Evolutionary conservation across 225 moss, liverwort and hornwort genomes (phyloP), one percentile per base, ranked within the genome.

Genomic region (Polytrichum commune): DNA sequence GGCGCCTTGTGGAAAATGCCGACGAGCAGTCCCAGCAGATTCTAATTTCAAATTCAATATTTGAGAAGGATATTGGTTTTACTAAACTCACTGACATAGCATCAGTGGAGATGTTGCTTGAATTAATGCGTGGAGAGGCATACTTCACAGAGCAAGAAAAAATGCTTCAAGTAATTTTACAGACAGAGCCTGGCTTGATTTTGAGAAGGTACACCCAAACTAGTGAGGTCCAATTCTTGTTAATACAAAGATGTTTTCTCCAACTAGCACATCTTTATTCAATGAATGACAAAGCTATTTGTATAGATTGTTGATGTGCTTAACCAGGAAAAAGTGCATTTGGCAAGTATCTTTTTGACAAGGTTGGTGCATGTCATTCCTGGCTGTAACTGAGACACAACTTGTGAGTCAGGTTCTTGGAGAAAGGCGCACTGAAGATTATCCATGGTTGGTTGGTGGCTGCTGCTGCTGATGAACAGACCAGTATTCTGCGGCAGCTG

Each of bases 341-440:
- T 46, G 16, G 10, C 13, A 46, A 16, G 3, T 13, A 16, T 46
- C 3, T 3, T 16, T 4, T 13, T 46, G 16, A 16, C 4, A 46
- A 16, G 46, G 46, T 46, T 46, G 46, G 13, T 46, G 16, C 46
- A 46, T 16, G 16, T 46, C 46, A 46, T 46, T 46, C 13, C 46
- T 4, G 16, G 46, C 16, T 13, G 46, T 46, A 46, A 16, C 46
- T 46, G 46, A 46, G 46, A 46, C 46, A 46, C 46, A 13, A 13
- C 16, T 46, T 46, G 46, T 46, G 46, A 77, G 20, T 24, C 90
- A 96, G 96, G 66, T 93, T 96, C 55, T 72, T 93, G 86, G 96
- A 96, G 78, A 96, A 90, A 76, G 96, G 96, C 25, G 96, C 89
- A 27, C 80, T 96, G 60, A 96, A 90, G 80, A 68, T 93, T 65